Evolutionary conservation across 192 early-diverging fungal species (phyloP).

Genomic region (Coemansia sp.): DNA sequence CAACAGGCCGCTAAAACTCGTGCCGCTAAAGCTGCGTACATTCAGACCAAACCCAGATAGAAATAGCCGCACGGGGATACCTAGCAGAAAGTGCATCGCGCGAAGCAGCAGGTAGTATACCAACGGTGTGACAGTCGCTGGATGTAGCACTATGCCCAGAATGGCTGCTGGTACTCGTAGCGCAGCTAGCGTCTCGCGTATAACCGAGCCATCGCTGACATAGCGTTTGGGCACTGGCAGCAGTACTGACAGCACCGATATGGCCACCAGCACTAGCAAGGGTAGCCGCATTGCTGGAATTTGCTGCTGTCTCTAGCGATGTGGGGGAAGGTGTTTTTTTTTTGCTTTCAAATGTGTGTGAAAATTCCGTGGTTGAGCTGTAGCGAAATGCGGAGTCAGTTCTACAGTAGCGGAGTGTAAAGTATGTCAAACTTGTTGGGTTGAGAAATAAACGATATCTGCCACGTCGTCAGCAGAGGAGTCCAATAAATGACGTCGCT

Average conservation of each 20-base stretch:
- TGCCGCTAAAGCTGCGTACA: slow-evolving; percentile 43
- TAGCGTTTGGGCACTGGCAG: slow-evolving; percentile 35
- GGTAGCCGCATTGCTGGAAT: slow-evolving; percentile 36
- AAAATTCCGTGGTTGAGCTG: background rate
- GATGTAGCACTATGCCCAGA: slow-evolving; percentile 28
- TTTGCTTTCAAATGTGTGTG: background rate
- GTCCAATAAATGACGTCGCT: background rate
- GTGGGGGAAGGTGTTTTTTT: background rate
- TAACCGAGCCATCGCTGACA: slow-evolving; percentile 27
- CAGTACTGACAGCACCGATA: slow-evolving; percentile 30
- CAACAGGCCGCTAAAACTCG: slow-evolving; percentile 34
- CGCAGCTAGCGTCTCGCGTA: slow-evolving; percentile 24
- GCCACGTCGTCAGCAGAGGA: background rate
- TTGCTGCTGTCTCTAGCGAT: background rate
- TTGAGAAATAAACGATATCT: background rate
- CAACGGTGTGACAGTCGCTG: slow-evolving; percentile 25
- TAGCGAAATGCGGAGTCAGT: background rate
- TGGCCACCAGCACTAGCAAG: slow-evolving; percentile 25
- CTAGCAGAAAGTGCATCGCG: slow-evolving; percentile 22
- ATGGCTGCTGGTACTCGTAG: slow-evolving; percentile 19
- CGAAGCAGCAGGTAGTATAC: slow-evolving; percentile 28
- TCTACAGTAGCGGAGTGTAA: background rate
- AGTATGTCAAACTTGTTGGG: background rate
- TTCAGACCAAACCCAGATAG: slow-evolving; percentile 45
- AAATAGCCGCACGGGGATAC: slow-evolving; percentile 42